Percentiles rank a stretch among this genome's conserved stretches.
phyloP scores from a whole-genome alignment of 305 asterid genomes.

The Euphrasia arctica region DNA sequence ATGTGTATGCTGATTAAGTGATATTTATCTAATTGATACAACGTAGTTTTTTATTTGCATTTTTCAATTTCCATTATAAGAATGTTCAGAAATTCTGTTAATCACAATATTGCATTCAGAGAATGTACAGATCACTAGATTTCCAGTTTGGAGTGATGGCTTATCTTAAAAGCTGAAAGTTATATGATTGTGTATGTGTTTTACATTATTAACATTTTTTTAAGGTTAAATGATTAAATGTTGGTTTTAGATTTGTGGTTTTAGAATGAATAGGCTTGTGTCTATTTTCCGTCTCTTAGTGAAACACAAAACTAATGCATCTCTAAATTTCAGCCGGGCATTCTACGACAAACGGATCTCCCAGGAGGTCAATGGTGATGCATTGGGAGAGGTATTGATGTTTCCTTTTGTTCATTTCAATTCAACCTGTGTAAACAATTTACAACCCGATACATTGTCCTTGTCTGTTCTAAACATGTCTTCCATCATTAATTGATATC shows the following conservation, averaged over 20 bases:
- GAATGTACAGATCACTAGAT: background rate
- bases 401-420: background rate
- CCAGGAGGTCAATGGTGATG: conserved; percentile 53
- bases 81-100: too few species aligned
- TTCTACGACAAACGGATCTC: conserved; percentile 56
- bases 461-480: background rate
- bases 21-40: too few species aligned
- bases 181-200: background rate
- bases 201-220: too few species aligned
- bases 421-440: background rate
- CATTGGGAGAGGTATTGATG: conserved; percentile 41
- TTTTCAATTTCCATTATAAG: too few species aligned
- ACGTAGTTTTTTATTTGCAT: too few species aligned
- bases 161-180: background rate
- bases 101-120: background rate
- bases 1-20: background rate
- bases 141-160: background rate
- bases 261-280: background rate
- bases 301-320: background rate
- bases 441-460: background rate
- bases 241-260: background rate
- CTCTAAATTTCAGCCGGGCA: conserved; percentile 32
- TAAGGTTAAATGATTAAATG: too few species aligned
- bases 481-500: background rate
- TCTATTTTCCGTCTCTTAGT: background rate